Evolutionary conservation across 2,329 filamentous ascomycete species (phyloP).

Genomic region (Colletotrichum trifolii): DNA sequence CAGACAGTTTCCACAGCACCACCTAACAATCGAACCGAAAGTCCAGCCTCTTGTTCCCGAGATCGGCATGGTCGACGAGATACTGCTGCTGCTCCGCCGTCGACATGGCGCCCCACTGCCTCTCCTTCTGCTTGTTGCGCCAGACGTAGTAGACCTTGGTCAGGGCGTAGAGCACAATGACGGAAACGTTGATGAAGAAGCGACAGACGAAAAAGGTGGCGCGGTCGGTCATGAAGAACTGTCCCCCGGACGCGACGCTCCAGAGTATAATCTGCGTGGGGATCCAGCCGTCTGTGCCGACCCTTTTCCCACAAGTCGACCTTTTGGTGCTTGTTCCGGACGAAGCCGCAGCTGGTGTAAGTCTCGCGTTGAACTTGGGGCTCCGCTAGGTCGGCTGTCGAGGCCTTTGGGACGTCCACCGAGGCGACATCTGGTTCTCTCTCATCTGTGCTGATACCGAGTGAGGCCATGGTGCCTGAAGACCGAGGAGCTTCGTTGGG

Average conservation of each 20-base stretch:
- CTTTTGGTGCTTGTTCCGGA: slow-evolving; percentile 1
- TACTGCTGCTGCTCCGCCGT: slow-evolving; percentile 54
- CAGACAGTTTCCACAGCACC: no score
- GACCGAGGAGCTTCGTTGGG: neutral
- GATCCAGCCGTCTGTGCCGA: slow-evolving; percentile 47
- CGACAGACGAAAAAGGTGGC: slow-evolving; percentile 51
- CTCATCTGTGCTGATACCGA: neutral
- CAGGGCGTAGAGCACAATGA: slow-evolving; percentile 59
- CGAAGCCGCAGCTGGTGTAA: slow-evolving; percentile 1
- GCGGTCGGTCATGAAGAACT: slow-evolving; percentile 48
- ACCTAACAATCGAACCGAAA: slow-evolving; percentile 11
- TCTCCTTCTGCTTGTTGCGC: slow-evolving; percentile 49
- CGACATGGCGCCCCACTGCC: slow-evolving; percentile 50
- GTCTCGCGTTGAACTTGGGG: neutral
- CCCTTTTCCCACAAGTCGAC: slow-evolving; percentile 56
- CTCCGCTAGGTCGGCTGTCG: slow-evolving; percentile 1
- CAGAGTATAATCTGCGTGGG: slow-evolving; percentile 38
- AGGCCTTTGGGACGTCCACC: neutral
- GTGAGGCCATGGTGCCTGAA: neutral
- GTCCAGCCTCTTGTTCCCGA: slow-evolving; percentile 54
- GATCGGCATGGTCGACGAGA: slow-evolving; percentile 53
- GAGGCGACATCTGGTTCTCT: slow-evolving; percentile 2
- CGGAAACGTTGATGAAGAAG: slow-evolving; percentile 57
- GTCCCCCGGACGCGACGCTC: slow-evolving; percentile 22
- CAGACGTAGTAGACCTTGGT: slow-evolving; percentile 56